Evolutionary conservation across 192 early-diverging fungal species (phyloP).

Genomic region (Gamsiella multidivaricata): DNA sequence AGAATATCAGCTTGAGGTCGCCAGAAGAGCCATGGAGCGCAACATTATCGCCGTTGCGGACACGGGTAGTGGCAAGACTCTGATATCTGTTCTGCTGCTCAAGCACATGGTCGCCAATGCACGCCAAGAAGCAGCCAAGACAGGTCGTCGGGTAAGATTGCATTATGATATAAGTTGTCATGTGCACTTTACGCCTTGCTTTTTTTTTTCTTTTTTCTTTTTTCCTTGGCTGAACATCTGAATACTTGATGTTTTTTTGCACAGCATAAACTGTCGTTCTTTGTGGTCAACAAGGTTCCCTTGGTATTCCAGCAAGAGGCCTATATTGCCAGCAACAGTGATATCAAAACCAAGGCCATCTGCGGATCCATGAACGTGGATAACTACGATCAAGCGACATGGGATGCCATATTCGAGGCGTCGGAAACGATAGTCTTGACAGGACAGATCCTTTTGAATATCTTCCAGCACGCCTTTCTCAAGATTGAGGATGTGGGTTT

Average conservation of each 20-base stretch:
- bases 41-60: conserved; percentile 95
- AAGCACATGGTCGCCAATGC: conserved; percentile 70
- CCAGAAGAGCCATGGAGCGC: conserved; percentile 66
- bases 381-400: conserved; percentile 66
- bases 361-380: conserved; percentile 79
- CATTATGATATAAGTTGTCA: too few species aligned
- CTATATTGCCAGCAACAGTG: conserved; percentile 77
- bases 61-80: conserved; percentile 94
- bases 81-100: conserved; percentile 87
- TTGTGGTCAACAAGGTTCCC: conserved; percentile 88
- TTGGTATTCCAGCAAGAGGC: conserved; percentile 86
- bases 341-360: conserved; percentile 68
- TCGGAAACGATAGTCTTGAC: conserved; percentile 87
- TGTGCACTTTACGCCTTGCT: not conserved
- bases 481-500: conserved; percentile 55
- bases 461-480: conserved; percentile 66
- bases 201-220: not conserved
- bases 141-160: conserved; percentile 51
- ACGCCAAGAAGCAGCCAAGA: conserved; percentile 44
- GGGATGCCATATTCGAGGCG: conserved; percentile 68
- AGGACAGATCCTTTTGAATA: conserved; percentile 83
- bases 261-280: conserved; percentile 67
- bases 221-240: not conserved
- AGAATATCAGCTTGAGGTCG: conserved; percentile 86
- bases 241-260: not conserved